These are phyloP conservation scores for Citrus glauca DNA, from an alignment of 345 rosid species.

Conservation along the genomic window DNA sequence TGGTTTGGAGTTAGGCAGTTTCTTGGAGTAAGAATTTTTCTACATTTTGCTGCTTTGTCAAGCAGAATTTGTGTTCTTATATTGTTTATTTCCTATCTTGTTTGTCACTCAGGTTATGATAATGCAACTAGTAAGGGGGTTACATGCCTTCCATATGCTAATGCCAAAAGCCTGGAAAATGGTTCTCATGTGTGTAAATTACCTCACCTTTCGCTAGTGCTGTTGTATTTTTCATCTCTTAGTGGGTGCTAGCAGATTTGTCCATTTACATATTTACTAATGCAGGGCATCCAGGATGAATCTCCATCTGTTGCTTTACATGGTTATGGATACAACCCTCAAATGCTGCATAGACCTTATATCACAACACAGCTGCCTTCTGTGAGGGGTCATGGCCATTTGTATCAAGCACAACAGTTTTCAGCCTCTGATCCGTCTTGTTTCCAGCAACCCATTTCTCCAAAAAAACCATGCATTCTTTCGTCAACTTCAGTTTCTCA, in stretches of 20 bases:
- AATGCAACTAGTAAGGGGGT: slow-evolving; percentile 36
- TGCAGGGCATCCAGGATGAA: slow-evolving; percentile 35
- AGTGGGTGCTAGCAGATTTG: slow-evolving; percentile 8
- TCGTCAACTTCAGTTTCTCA: slow-evolving; percentile 28
- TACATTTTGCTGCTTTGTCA: slow-evolving; percentile 5
- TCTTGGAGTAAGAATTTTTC: slow-evolving; percentile 3
- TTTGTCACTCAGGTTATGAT: slow-evolving; percentile 32
- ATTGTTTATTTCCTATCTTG: slow-evolving; percentile 8
- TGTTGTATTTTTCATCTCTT: slow-evolving; percentile 8
- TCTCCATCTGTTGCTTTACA: slow-evolving; percentile 28
- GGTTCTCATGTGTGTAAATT: slow-evolving; percentile 40
- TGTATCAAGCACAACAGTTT: slow-evolving; percentile 29
- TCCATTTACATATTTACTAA: slow-evolving; percentile 4
- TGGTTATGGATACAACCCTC: slow-evolving; percentile 34
- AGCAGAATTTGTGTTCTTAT: slow-evolving; percentile 6
- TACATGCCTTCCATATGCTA: slow-evolving; percentile 25
- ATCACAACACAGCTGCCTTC: slow-evolving; percentile 22
- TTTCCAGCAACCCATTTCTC: slow-evolving; percentile 31
- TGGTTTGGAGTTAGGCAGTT: slow-evolving; percentile 6
- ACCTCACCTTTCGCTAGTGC: slow-evolving; percentile 11
- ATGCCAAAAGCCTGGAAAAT: slow-evolving; percentile 33
- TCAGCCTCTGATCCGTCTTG: slow-evolving; percentile 26
- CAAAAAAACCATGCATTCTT: slow-evolving; percentile 19
- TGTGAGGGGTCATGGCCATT: slow-evolving; percentile 24
- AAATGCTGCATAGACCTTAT: slow-evolving; percentile 28